Percentiles rank a stretch among this genome's conserved stretches.
Evolutionary conservation across 768 basidiomycete genomes (phyloP).

Genomic region (Mycena indigotica): DNA sequence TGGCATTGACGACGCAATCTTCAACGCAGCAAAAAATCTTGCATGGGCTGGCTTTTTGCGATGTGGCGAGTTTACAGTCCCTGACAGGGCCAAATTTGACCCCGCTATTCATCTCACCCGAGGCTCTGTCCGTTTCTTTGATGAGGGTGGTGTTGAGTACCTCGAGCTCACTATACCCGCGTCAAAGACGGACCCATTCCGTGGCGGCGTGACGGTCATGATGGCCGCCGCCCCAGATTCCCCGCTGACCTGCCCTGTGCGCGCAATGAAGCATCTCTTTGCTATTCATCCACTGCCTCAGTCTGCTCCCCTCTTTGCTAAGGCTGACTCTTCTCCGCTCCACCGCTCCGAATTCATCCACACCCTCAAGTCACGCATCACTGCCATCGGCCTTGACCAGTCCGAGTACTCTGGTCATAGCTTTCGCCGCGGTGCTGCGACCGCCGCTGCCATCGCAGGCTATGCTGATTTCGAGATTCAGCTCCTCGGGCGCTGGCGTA

Average conservation of each 20-base stretch:
- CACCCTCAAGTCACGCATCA: slow-evolving; percentile 5
- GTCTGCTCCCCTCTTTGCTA: slow-evolving; percentile 20
- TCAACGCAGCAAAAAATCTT: slow-evolving; percentile 17
- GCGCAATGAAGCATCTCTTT: slow-evolving; percentile 8
- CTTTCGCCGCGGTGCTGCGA: slow-evolving; percentile 31
- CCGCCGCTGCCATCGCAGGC: slow-evolving; percentile 32
- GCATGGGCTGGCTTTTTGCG: slow-evolving; percentile 20
- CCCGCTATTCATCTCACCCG: slow-evolving; percentile 22
- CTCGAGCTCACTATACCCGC: slow-evolving; percentile 28
- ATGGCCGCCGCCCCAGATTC: slow-evolving; percentile 24
- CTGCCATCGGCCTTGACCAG: slow-evolving; percentile 18
- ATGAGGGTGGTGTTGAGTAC: slow-evolving; percentile 15
- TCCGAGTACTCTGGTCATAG: slow-evolving; percentile 31
- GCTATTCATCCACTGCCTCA: slow-evolving; percentile 4
- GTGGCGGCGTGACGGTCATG: slow-evolving; percentile 26
- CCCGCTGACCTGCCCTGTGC: slow-evolving; percentile 11
- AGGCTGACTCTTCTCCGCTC: slow-evolving; percentile 10
- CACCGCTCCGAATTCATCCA: slow-evolving; percentile 20
- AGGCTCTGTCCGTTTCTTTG: slow-evolving; percentile 24
- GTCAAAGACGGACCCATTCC: slow-evolving; percentile 36
- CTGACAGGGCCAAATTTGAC: slow-evolving; percentile 13
- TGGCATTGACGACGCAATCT: slow-evolving; percentile 5
- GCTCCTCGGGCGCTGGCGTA: slow-evolving; percentile 39
- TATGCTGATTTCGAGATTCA: slow-evolving; percentile 39
- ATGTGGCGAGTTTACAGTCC: slow-evolving; percentile 20